A percentile compares a stretch with the other conserved stretches of the same genome.
Evolutionary conservation across 202 grass and related monocot species (phyloP).

Genomic region (Digitaria exilis): DNA sequence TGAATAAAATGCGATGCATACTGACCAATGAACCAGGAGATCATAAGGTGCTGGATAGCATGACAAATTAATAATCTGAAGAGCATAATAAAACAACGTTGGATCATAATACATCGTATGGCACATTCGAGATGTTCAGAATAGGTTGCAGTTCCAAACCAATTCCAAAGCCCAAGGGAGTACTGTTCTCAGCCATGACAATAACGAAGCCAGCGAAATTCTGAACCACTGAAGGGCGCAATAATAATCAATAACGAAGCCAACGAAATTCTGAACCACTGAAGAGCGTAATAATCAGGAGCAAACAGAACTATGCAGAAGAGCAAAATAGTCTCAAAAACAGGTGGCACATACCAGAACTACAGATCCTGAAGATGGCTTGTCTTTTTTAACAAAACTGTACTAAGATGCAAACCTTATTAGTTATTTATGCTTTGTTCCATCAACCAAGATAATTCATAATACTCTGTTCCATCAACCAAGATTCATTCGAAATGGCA

Average conservation of each 20-base stretch:
- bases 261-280: background rate
- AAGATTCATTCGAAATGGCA: background rate
- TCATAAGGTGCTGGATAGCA: background rate
- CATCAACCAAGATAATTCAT: background rate
- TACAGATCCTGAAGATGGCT: background rate
- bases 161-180: too few species aligned
- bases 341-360: background rate
- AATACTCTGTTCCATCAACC: background rate
- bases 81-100: background rate
- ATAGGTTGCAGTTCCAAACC: too few species aligned
- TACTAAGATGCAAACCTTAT: background rate
- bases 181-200: too few species aligned
- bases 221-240: too few species aligned
- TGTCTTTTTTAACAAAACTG: background rate
- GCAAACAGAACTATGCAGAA: background rate
- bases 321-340: background rate
- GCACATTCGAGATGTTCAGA: background rate
- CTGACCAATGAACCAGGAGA: too few species aligned
- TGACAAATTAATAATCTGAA: background rate
- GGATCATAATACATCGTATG: background rate
- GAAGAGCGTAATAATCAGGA: background rate
- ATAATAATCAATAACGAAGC: too few species aligned
- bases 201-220: too few species aligned
- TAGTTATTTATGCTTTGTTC: too few species aligned
- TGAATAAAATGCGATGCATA: too few species aligned